These are phyloP conservation scores for Phytophthora ramorum DNA, from an alignment of 352 stramenopile species.

Conservation along the genomic window DNA sequence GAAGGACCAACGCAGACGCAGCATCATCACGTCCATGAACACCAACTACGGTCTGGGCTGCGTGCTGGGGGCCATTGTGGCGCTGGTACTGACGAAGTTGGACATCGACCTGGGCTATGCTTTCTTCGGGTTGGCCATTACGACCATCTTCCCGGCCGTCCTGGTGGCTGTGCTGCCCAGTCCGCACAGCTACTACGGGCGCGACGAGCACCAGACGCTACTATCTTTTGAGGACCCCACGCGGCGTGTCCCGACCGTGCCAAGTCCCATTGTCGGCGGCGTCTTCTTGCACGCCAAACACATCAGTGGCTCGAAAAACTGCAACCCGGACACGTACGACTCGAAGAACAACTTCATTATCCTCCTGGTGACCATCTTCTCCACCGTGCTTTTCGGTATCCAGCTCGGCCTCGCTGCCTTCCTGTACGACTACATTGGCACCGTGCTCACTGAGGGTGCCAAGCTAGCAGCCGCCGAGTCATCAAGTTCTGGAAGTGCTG, in stretches of 20 bases:
- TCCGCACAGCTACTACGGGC: constrained; percentile 51
- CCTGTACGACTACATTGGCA: constrained; percentile 81
- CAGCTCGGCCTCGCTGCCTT: constrained; percentile 81
- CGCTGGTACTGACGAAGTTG: constrained; percentile 57
- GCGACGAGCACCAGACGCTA: constrained; percentile 70
- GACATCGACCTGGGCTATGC: constrained; percentile 59
- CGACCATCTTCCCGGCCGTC: constrained; percentile 48
- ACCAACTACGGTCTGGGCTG: constrained; percentile 70
- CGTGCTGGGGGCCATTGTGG: constrained; percentile 59
- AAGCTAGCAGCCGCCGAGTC: constrained; percentile 20
- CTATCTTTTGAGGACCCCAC: constrained; percentile 77
- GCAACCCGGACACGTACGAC: constrained; percentile 86
- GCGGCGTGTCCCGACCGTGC: constrained; percentile 76
- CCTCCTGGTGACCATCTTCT: constrained; percentile 82
- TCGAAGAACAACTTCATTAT: constrained; percentile 87
- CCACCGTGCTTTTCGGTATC: constrained; percentile 78
- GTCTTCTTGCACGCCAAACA: constrained; percentile 86
- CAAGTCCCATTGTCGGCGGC: constrained; percentile 81
- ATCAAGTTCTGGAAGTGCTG: constrained; percentile 22
- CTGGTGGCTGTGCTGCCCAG: constrained; percentile 52
- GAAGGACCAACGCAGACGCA: constrained; percentile 70
- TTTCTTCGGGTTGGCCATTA: constrained; percentile 62
- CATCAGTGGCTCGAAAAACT: constrained; percentile 72
- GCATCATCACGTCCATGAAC: constrained; percentile 80
- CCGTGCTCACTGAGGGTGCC: constrained; percentile 46